These are phyloP conservation scores for Dryas alaskensis DNA, from an alignment of 306 rosid genomes.

Conservation along the genomic window DNA sequence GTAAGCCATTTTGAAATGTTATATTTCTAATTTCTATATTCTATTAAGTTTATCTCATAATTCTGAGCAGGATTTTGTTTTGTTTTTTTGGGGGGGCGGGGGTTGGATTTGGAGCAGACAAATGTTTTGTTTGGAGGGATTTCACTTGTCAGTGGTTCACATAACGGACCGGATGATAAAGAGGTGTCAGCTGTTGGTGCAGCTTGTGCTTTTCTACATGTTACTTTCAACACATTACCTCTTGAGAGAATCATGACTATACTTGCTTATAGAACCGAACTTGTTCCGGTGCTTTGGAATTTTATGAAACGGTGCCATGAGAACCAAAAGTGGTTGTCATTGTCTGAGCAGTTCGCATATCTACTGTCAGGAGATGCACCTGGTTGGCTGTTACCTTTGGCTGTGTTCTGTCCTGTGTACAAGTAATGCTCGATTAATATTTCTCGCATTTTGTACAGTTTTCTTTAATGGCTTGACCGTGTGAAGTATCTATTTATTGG, in stretches of 20 bases:
- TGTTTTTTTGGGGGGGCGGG: not conserved
- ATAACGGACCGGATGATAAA: slow-evolving; percentile 54
- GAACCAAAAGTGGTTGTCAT: slow-evolving; percentile 73
- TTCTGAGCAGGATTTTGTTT: slow-evolving; percentile 17
- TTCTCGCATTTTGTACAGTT: slow-evolving; percentile 2
- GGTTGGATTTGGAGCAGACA: slow-evolving; percentile 45
- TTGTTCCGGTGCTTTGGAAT: slow-evolving; percentile 90
- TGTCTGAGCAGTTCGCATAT: slow-evolving; percentile 67
- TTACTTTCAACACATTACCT: slow-evolving; percentile 74
- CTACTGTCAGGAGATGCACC: slow-evolving; percentile 80
- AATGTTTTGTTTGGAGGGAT: slow-evolving; percentile 74
- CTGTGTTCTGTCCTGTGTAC: slow-evolving; percentile 96
- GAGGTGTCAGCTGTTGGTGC: slow-evolving; percentile 91
- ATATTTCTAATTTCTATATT: slow-evolving; percentile 5
- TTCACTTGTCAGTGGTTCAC: slow-evolving; percentile 44
- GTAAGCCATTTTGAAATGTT: slow-evolving; percentile 42
- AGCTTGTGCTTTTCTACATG: slow-evolving; percentile 84
- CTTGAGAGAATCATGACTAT: slow-evolving; percentile 88
- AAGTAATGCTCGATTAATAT: slow-evolving; percentile 52
- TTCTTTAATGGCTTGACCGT: not conserved
- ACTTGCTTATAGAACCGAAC: slow-evolving; percentile 90
- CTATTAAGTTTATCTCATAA: slow-evolving; percentile 17
- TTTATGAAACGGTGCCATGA: slow-evolving; percentile 91
- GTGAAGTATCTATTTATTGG: slow-evolving; percentile 1
- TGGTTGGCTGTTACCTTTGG: slow-evolving; percentile 94